phyloP scores from a whole-genome alignment of 2,329 filamentous ascomycete species.

The Rhexocercosporidium sp. region DNA sequence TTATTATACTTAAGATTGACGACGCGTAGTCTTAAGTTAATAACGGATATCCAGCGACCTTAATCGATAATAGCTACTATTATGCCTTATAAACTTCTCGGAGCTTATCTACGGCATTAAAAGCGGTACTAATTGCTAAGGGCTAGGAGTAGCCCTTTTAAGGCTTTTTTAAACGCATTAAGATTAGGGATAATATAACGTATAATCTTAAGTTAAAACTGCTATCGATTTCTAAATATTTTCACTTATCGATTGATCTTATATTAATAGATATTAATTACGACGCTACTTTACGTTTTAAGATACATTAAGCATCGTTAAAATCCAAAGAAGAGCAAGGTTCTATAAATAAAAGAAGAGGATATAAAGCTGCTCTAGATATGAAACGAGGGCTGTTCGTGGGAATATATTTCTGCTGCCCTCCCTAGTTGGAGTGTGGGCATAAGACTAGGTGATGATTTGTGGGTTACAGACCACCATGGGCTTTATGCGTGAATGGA shows the following conservation, averaged over 20 bases:
- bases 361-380: neutral
- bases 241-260: conserved; percentile 26
- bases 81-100: neutral
- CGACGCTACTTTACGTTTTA: neutral
- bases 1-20: too few relatives aligned
- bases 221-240: conserved; percentile 19
- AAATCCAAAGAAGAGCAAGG: neutral
- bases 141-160: conserved; percentile 32
- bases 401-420: neutral
- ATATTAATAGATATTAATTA: conserved; percentile 8
- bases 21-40: neutral
- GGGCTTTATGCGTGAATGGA: too few relatives aligned
- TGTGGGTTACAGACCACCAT: too few relatives aligned
- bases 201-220: conserved; percentile 26
- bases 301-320: neutral
- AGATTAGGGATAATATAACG: conserved; percentile 21
- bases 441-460: too few relatives aligned
- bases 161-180: conserved; percentile 29
- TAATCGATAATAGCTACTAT: neutral
- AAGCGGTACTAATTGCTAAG: conserved; percentile 25
- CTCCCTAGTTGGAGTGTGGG: too few relatives aligned
- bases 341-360: neutral
- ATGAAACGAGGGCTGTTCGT: neutral
- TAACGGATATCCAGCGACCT: neutral
- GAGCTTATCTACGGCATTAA: neutral